Evolutionary conservation across 2,329 filamentous ascomycete genomes (phyloP), one percentile per base, ranked within the genome.

Genomic region (Aspergillus fructus): DNA sequence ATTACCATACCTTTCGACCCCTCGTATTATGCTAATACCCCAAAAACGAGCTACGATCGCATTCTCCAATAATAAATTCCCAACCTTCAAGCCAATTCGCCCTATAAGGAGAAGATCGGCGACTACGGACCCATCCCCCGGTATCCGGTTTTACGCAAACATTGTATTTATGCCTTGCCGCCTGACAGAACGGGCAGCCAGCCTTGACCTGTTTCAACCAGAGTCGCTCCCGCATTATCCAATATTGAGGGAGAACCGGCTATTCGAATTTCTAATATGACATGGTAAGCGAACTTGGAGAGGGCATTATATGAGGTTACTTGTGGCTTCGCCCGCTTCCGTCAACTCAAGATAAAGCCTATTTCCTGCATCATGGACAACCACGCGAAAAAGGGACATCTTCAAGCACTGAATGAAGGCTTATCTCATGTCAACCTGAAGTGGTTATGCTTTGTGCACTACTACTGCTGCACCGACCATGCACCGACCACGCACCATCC

Each of bases 151-250:
- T 47, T 55, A 59, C 59, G 9, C 33, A 21, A 23, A n/a, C 5
- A 15, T 9, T 9, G 61, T 64, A 62, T 61, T 34, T 33, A 15
- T 63, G 61, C 62, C 62, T 59, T 49, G 47, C 17, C 15, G 60
- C 63, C 62, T 65, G 27, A 55, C 19, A 42, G 27, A 50, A 17
- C n/a, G 21, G 50, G 55, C 55, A 42, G 27, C 49, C 17, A 34
- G 6, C 12, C 48, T 56, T 59, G 47, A 41, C 56, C 58, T 52
- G 15, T 42, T 45, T 17, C 37, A 41, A 34, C 11, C n/a, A 12
- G 34, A 19, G 33, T 15, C 7, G 23, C 27, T 21, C 17, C 17
- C 9, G 12, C n/a, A 15, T 8, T 30, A 30, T 30, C 27, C 27
- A 30, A 30, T 30, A 30, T 30, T 30, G 27, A 11, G 27, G 27